Evolutionary conservation across 164 flowering plant species (phyloP).

Genomic region (Berberis thunbergii): DNA sequence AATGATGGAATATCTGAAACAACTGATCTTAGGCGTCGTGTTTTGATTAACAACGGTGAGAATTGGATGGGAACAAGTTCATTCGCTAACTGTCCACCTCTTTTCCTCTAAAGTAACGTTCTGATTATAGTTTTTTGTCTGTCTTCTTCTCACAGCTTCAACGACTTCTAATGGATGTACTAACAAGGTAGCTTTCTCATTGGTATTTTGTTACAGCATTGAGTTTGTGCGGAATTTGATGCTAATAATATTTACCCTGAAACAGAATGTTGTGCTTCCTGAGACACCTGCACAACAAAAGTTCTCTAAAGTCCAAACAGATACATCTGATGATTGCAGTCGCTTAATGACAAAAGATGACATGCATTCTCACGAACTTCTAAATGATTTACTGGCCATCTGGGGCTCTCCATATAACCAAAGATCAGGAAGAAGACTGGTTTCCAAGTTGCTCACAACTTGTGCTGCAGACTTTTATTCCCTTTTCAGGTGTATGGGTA

Average conservation of each 20-base stretch:
- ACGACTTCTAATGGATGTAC: constrained; percentile 20
- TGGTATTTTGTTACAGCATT: neutral
- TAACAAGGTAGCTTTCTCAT: constrained; percentile 9
- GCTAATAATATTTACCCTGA: constrained; percentile 1
- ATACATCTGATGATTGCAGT: constrained; percentile 19
- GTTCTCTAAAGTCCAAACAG: constrained; percentile 53
- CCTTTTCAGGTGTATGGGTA: constrained; percentile 45
- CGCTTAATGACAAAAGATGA: constrained; percentile 9
- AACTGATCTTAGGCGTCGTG: constrained; percentile 12
- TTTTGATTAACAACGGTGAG: constrained; percentile 26
- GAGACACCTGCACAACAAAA: constrained; percentile 11
- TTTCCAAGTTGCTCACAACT: constrained; percentile 46
- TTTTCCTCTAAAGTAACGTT: no score
- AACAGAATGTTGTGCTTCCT: constrained; percentile 11
- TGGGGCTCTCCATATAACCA: constrained; percentile 38
- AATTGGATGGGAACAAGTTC: constrained; percentile 3
- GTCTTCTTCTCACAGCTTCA: constrained; percentile 9
- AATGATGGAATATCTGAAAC: constrained; percentile 10
- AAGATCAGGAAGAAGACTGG: constrained; percentile 31
- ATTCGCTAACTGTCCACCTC: neutral
- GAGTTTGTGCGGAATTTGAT: neutral
- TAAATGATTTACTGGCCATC: constrained; percentile 38
- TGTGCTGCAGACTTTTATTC: constrained; percentile 54
- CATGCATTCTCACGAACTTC: constrained; percentile 16
- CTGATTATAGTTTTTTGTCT: neutral